These are phyloP conservation scores for Podospora appendiculata DNA, from an alignment of 495 filamentous ascomycete genomes.

Conservation along the genomic window DNA sequence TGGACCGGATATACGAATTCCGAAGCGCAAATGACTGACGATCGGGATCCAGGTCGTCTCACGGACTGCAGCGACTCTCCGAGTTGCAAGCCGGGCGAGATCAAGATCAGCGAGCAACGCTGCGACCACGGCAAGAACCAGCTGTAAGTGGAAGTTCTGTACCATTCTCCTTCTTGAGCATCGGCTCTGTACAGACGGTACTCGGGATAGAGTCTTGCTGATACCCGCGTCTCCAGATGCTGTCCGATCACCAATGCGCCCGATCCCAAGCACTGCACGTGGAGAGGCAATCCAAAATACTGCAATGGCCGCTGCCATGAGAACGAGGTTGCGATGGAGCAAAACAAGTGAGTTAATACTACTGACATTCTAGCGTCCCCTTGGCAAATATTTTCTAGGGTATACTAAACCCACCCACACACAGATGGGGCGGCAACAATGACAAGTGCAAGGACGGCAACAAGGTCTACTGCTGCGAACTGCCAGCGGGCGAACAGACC, in stretches of 20 bases:
- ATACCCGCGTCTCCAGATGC: too few relatives aligned
- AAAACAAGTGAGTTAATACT: slow-evolving; percentile 3
- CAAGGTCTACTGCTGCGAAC: slow-evolving; percentile 11
- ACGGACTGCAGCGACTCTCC: slow-evolving; percentile 1
- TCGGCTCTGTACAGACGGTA: too few relatives aligned
- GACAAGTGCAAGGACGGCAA: slow-evolving; percentile 8
- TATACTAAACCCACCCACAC: too few relatives aligned
- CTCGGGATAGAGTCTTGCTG: too few relatives aligned
- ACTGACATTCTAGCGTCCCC: not conserved
- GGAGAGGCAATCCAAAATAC: too few relatives aligned
- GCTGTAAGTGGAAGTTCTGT: slow-evolving; percentile 5
- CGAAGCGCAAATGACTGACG: not conserved
- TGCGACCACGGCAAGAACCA: slow-evolving; percentile 1
- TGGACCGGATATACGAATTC: not conserved
- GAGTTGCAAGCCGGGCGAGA: slow-evolving; percentile 7
- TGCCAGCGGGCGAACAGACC: not conserved
- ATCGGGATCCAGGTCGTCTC: not conserved
- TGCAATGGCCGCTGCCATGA: too few relatives aligned
- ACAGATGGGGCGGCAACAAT: too few relatives aligned
- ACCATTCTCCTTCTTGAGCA: too few relatives aligned
- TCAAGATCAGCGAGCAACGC: slow-evolving; percentile 1
- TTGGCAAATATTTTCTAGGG: too few relatives aligned
- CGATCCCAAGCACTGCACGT: too few relatives aligned
- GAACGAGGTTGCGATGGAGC: not conserved
- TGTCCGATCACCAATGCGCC: too few relatives aligned